These are phyloP conservation scores for Themeda triandra DNA, from an alignment of 176 grass and related monocot species.

Conservation along the genomic window DNA sequence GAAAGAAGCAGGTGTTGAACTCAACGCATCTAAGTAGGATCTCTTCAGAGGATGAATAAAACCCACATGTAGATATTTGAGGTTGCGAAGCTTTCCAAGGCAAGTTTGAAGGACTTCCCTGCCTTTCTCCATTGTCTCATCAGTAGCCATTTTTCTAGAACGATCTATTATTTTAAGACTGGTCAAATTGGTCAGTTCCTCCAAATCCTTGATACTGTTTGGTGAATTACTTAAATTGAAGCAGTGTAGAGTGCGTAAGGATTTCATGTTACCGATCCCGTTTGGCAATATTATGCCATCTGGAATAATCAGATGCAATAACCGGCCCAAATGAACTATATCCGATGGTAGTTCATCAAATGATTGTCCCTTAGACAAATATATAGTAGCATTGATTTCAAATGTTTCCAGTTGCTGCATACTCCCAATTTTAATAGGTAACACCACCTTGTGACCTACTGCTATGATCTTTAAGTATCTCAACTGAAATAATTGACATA, in stretches of 20 bases:
- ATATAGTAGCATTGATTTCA: no score
- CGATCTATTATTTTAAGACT: background rate
- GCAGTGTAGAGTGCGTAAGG: background rate
- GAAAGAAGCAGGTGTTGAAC: background rate
- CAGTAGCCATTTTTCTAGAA: no score
- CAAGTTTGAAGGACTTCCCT: background rate
- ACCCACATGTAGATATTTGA: background rate
- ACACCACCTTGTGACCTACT: no score
- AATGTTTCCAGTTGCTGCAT: no score
- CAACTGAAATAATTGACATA: no score
- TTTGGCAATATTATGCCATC: background rate
- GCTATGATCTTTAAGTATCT: no score
- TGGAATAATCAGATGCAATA: background rate
- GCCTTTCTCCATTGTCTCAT: background rate
- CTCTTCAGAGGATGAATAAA: fast-evolving
- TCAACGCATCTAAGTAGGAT: background rate
- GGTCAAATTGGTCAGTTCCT: background rate
- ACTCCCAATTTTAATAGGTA: no score
- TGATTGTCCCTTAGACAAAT: no score
- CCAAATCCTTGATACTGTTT: background rate
- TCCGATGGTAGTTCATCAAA: background rate
- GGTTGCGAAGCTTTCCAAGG: background rate
- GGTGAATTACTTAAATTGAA: background rate
- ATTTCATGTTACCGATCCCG: background rate
- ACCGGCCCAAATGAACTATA: background rate